phyloP scores from a whole-genome alignment of 2,329 filamentous ascomycete genomes.

The Fusarium duplospermum region DNA sequence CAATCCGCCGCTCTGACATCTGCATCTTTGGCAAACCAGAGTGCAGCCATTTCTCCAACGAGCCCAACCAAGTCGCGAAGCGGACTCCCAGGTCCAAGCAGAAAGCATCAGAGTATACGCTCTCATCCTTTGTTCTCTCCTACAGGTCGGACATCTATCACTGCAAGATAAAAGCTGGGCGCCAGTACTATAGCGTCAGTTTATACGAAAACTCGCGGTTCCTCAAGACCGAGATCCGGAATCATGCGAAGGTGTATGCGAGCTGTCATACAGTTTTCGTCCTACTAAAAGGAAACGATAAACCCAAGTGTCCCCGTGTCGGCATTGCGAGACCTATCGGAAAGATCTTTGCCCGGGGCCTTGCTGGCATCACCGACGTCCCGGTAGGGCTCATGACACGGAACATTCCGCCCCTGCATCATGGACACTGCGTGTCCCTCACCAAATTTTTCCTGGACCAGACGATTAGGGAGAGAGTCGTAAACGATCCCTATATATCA shows the following conservation, averaged over 20 bases:
- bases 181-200: conserved; percentile 4
- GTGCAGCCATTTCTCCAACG: background rate
- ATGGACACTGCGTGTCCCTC: conserved; percentile 1
- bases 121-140: background rate
- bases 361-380: background rate
- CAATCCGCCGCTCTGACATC: background rate
- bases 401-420: conserved; percentile 9
- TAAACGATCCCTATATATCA: background rate
- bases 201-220: background rate
- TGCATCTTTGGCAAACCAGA: background rate
- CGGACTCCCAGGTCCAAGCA: background rate
- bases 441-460: background rate
- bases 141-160: background rate
- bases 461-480: background rate
- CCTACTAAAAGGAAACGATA: too few relatives aligned
- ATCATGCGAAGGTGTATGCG: background rate
- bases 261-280: background rate
- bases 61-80: background rate
- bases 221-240: background rate
- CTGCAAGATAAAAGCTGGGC: background rate
- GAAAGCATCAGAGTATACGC: background rate
- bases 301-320: background rate
- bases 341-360: background rate
- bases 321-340: conserved; percentile 3
- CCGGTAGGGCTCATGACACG: conserved; percentile 7